phyloP scores from a whole-genome alignment of 805 yeast genomes.

The Ogataea trehalophila region DNA sequence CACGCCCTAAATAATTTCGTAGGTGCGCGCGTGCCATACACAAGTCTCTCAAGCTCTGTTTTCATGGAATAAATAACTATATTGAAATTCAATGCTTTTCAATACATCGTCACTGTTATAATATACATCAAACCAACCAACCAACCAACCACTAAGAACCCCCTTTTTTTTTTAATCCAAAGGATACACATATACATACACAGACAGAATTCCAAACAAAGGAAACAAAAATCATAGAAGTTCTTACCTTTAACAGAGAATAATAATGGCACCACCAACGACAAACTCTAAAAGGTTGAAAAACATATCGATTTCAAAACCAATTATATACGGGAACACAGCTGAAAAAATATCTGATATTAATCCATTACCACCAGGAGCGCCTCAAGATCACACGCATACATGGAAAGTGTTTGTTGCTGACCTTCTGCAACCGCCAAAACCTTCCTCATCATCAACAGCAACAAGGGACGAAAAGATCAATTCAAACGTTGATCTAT shows the following conservation, averaged over 20 bases:
- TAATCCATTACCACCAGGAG: conserved; percentile 46
- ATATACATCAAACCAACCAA: no score
- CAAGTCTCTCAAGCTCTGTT: no score
- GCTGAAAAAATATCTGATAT: conserved; percentile 60
- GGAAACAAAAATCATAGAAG: no score
- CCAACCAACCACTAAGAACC: no score
- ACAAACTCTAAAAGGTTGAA: conserved; percentile 29
- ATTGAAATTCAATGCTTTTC: no score
- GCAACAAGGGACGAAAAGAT: not conserved
- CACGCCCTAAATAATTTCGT: no score
- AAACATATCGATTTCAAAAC: conserved; percentile 67
- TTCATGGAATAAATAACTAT: no score
- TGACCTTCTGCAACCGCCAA: conserved; percentile 46
- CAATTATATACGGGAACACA: conserved; percentile 75
- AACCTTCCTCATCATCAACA: conserved; percentile 11
- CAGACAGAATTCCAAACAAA: no score
- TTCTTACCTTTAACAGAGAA: not conserved
- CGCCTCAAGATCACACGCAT: conserved; percentile 91
- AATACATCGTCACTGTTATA: no score
- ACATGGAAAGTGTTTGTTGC: conserved; percentile 89
- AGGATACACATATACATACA: no score
- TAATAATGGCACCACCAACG: conserved; percentile 29
- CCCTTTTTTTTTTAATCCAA: no score
- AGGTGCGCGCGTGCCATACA: no score
- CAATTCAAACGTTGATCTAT: conserved; percentile 44